These are phyloP conservation scores for Phylloporus arenicola DNA, from an alignment of 768 basidiomycete species.

Conservation along the genomic window DNA sequence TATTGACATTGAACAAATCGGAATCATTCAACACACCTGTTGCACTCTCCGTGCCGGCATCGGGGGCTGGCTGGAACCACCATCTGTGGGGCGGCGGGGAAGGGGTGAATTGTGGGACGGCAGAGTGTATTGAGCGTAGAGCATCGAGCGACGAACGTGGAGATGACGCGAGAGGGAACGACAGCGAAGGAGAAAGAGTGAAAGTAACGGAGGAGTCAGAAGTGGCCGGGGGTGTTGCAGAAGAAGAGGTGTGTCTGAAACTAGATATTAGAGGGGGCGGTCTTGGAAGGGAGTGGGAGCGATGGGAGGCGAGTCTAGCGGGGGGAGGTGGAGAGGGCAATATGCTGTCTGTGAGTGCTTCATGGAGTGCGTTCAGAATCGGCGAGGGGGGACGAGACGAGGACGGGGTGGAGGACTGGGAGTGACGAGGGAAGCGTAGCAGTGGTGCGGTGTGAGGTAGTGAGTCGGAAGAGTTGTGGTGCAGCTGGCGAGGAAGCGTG, in stretches of 20 bases:
- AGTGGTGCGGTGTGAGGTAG: slow-evolving; percentile 11
- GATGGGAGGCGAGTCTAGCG: slow-evolving; percentile 36
- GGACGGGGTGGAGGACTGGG: slow-evolving; percentile 3
- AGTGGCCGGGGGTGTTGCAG: slow-evolving; percentile 48
- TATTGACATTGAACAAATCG: slow-evolving; percentile 37
- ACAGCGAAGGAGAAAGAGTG: slow-evolving; percentile 15
- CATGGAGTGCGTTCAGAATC: slow-evolving; percentile 36
- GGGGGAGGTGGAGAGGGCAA: slow-evolving; percentile 39
- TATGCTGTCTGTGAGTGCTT: slow-evolving; percentile 41
- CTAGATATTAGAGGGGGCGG: slow-evolving; percentile 50
- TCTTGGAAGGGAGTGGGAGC: slow-evolving; percentile 32
- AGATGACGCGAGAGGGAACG: slow-evolving; percentile 18
- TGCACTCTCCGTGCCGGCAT: slow-evolving; percentile 36
- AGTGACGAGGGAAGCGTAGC: slow-evolving; percentile 13
- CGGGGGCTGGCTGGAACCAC: slow-evolving; percentile 47
- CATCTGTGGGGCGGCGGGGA: slow-evolving; percentile 31
- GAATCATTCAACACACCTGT: slow-evolving; percentile 46
- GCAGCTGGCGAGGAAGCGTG: slow-evolving; percentile 13
- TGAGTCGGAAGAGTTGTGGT: slow-evolving; percentile 3
- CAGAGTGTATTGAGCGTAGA: slow-evolving; percentile 42
- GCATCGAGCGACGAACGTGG: slow-evolving; percentile 51
- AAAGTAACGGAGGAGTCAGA: slow-evolving; percentile 12
- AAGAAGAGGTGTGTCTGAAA: slow-evolving; percentile 59
- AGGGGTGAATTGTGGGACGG: slow-evolving; percentile 24
- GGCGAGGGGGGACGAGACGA: slow-evolving; percentile 34